These are phyloP conservation scores for Metschnikowia aberdeeniae DNA, from an alignment of 805 yeast species.

Conservation along the genomic window DNA sequence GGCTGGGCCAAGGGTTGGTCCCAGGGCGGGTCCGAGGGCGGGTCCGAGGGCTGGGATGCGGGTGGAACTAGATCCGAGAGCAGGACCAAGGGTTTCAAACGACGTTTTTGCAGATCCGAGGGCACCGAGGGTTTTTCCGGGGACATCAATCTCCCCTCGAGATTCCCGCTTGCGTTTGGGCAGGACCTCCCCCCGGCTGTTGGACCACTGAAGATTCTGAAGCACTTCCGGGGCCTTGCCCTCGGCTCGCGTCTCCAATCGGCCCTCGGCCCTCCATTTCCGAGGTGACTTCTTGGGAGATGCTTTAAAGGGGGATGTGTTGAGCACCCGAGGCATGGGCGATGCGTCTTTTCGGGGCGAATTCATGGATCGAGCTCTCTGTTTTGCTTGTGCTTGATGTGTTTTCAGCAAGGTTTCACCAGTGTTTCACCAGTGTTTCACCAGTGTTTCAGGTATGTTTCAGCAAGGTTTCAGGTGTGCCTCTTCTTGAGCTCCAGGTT, in stretches of 20 bases:
- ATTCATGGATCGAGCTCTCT: not conserved
- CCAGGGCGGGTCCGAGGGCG: not conserved
- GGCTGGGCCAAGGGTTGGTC: constrained; percentile 3
- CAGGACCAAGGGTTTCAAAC: no score
- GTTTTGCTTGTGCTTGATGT: no score
- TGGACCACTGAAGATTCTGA: constrained; percentile 1
- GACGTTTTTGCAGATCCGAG: no score
- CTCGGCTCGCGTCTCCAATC: not conserved
- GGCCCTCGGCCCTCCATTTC: constrained; percentile 2
- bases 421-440: no score
- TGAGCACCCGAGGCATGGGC: not conserved
- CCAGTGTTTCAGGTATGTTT: no score
- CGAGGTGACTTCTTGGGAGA: not conserved
- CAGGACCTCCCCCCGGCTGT: not conserved
- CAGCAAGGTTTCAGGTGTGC: no score
- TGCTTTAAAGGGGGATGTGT: not conserved
- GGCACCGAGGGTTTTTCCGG: not conserved
- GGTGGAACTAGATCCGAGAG: no score
- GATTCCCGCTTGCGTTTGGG: not conserved
- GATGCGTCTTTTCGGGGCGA: not conserved
- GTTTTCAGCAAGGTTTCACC: no score
- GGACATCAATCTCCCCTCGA: not conserved
- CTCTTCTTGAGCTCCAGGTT: no score
- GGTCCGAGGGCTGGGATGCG: not conserved
- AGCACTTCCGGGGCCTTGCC: constrained; percentile 1